Conservation (phyloP, 306 rosid species). For the Bauhinia variegata region DNA sequence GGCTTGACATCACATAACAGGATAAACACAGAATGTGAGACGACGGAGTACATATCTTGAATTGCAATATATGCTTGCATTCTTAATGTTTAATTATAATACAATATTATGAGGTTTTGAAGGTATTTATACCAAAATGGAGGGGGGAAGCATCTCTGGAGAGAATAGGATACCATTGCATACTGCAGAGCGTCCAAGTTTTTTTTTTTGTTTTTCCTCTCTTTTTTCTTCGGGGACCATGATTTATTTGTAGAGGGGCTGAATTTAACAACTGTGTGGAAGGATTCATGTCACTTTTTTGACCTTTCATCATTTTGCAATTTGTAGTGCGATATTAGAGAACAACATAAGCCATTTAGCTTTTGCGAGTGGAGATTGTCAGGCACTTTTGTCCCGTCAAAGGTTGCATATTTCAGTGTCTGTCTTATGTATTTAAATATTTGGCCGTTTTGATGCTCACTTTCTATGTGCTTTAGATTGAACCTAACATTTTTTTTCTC, state of each 20-base stretch:
- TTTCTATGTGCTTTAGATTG: no score
- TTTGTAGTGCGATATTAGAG: not conserved
- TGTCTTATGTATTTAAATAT: not conserved
- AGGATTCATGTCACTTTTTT: not conserved
- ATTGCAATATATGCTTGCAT: not conserved
- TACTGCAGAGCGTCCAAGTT: not conserved
- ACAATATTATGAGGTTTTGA: not conserved
- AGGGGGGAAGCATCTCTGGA: constrained; percentile 1
- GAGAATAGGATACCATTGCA: not conserved
- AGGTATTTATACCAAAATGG: not conserved
- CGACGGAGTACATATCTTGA: no score
- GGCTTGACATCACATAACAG: no score
- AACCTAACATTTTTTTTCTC: no score
- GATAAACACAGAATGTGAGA: no score
- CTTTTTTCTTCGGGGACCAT: not conserved
- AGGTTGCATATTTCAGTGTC: no score
- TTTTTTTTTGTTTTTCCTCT: not conserved
- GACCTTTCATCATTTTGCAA: not conserved
- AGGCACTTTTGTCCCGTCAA: no score
- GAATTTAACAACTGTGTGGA: no score
- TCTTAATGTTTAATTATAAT: not conserved
- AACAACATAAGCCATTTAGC: no score
- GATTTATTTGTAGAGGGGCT: not conserved
- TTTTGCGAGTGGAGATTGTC: no score
- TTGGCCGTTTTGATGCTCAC: not conserved